Evolutionary conservation across 2,329 filamentous ascomycete genomes (phyloP).

Genomic region (Exophiala aquamarina): DNA sequence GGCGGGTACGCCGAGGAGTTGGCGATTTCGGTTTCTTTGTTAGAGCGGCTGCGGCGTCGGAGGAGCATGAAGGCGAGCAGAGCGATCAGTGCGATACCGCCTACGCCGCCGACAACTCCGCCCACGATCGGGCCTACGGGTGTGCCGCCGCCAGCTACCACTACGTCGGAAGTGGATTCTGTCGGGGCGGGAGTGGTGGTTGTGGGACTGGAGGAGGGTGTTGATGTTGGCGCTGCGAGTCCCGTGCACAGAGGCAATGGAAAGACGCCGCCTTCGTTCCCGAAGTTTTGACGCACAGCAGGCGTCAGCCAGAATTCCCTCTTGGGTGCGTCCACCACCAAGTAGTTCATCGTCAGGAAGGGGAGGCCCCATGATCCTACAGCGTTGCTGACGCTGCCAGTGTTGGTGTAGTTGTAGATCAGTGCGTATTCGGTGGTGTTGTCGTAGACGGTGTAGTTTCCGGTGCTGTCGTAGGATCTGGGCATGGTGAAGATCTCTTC

Average conservation of each 20-base stretch:
- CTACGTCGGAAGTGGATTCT: background rate
- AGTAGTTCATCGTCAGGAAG: constrained; percentile 23
- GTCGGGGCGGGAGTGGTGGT: background rate
- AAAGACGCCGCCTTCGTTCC: constrained; percentile 7
- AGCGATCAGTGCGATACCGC: constrained; percentile 4
- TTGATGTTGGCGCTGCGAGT: no score
- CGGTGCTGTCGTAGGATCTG: constrained; percentile 8
- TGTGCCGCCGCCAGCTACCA: background rate
- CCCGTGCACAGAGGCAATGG: background rate
- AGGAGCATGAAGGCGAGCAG: constrained; percentile 6
- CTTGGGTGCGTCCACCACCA: constrained; percentile 16
- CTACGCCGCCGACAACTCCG: constrained; percentile 22
- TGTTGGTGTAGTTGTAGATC: constrained; percentile 2
- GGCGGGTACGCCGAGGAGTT: background rate
- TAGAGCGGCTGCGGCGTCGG: constrained; percentile 1
- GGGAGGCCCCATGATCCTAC: constrained; percentile 14
- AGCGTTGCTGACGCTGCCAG: background rate
- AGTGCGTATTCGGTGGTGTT: constrained; percentile 1
- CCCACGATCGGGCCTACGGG: constrained; percentile 24
- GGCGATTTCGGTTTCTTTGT: background rate
- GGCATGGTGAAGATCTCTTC: constrained; percentile 10
- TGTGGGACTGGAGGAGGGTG: no score
- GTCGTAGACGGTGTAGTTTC: background rate
- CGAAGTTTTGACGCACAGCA: constrained; percentile 13
- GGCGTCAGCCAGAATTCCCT: constrained; percentile 12